These are phyloP conservation scores for Ogataea henricii DNA, from an alignment of 805 yeast species.

Conservation along the genomic window DNA sequence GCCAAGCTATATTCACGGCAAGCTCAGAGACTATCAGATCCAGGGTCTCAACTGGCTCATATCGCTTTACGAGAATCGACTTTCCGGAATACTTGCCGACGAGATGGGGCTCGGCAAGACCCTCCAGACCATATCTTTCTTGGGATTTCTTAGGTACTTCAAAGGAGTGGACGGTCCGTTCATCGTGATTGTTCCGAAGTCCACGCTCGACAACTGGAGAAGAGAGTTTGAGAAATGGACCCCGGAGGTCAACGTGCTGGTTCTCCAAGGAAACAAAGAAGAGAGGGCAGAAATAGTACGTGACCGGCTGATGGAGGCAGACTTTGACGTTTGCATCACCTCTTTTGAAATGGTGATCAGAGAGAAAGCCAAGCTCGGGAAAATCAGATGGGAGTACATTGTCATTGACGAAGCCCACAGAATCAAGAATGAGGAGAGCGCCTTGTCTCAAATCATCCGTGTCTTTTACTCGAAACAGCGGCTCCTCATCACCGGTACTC, in stretches of 20 bases:
- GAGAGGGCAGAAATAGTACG: slow-evolving; percentile 63
- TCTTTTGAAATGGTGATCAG: slow-evolving; percentile 93
- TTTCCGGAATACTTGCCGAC: slow-evolving; percentile 94
- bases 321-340: slow-evolving; percentile 87
- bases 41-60: slow-evolving; percentile 97
- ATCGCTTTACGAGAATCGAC: slow-evolving; percentile 79
- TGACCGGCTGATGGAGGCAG: slow-evolving; percentile 61
- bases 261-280: slow-evolving; percentile 90
- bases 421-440: slow-evolving; percentile 91
- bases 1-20: slow-evolving; percentile 78
- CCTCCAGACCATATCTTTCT: slow-evolving; percentile 87
- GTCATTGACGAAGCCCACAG: slow-evolving; percentile 96
- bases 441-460: slow-evolving; percentile 89
- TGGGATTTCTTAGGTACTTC: slow-evolving; percentile 82
- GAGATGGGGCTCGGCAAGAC: slow-evolving; percentile 99
- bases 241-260: slow-evolving; percentile 84
- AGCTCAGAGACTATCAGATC: slow-evolving; percentile 84
- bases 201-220: slow-evolving; percentile 95
- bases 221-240: slow-evolving; percentile 96
- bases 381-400: slow-evolving; percentile 89
- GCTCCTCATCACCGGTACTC: slow-evolving; percentile 91
- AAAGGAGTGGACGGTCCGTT: slow-evolving; percentile 86
- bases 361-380: slow-evolving; percentile 79
- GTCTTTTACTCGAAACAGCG: slow-evolving; percentile 84
- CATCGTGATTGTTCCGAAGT: slow-evolving; percentile 90